phyloP scores from a whole-genome alignment of 805 yeast genomes.

The Schwanniomyces occidentalis region DNA sequence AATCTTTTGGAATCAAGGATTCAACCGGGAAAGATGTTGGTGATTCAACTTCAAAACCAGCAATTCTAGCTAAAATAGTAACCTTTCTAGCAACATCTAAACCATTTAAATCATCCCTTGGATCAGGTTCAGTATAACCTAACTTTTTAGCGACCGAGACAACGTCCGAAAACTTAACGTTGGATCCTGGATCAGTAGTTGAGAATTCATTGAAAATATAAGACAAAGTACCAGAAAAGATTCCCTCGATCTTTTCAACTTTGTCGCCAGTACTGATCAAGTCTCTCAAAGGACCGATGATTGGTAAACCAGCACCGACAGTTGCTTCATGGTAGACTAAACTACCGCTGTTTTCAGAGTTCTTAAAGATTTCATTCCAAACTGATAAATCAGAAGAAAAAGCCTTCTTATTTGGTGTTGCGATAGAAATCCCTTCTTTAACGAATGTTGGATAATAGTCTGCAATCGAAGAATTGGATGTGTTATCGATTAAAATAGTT shows the following conservation, averaged over 20 bases:
- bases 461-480: slow-evolving; percentile 81
- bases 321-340: slow-evolving; percentile 97
- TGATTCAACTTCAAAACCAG: slow-evolving; percentile 82
- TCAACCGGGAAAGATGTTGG: slow-evolving; percentile 94
- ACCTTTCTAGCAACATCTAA: slow-evolving; percentile 98
- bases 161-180: slow-evolving; percentile 82
- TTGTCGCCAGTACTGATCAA: slow-evolving; percentile 91
- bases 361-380: slow-evolving; percentile 74
- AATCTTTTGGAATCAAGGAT: slow-evolving; percentile 84
- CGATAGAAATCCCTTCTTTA: slow-evolving; percentile 80
- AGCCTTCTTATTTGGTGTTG: slow-evolving; percentile 98
- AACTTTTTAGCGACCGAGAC: slow-evolving; percentile 84
- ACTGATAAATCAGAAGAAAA: slow-evolving; percentile 73
- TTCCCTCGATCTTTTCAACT: slow-evolving; percentile 90
- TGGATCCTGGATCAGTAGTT: slow-evolving; percentile 54
- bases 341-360: slow-evolving; percentile 55
- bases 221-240: slow-evolving; percentile 92
- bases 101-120: slow-evolving; percentile 98
- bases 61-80: slow-evolving; percentile 89
- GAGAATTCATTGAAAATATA: slow-evolving; percentile 94
- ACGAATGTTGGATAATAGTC: slow-evolving; percentile 74
- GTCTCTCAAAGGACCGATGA: slow-evolving; percentile 85
- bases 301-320: slow-evolving; percentile 98
- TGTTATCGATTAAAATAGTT: slow-evolving; percentile 87
- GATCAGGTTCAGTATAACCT: slow-evolving; percentile 99